Evolutionary conservation across 78 protist genomes (phyloP).

Genomic region (Dictyostelium intermedium): DNA sequence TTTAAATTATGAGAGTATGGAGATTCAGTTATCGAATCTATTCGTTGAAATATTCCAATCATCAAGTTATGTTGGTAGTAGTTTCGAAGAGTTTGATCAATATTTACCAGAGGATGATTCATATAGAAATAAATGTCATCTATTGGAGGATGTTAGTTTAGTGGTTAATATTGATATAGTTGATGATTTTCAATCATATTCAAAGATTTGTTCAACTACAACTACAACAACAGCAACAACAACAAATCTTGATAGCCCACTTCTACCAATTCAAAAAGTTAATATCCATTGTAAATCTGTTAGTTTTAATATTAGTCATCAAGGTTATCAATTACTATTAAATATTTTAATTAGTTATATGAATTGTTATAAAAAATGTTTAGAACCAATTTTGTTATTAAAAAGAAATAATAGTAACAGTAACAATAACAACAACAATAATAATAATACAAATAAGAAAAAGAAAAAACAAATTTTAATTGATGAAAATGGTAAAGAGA

Average conservation of each 20-base stretch:
- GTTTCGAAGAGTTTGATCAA: background rate
- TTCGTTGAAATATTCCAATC: conserved; percentile 2
- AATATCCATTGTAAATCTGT: conserved; percentile 30
- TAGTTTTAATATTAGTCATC: background rate
- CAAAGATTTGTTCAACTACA: background rate
- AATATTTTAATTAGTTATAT: conserved; percentile 1
- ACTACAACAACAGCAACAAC: too few relatives aligned
- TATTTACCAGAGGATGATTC: background rate
- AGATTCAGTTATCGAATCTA: conserved; percentile 26
- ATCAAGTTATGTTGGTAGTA: background rate
- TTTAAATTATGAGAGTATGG: conserved; percentile 22
- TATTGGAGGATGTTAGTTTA: conserved; percentile 6
- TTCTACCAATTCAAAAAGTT: conserved; percentile 38
- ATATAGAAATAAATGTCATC: background rate
- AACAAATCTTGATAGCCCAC: background rate
- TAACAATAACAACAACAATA: too few relatives aligned
- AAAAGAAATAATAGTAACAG: background rate
- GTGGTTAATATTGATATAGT: conserved; percentile 5
- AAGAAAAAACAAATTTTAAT: background rate
- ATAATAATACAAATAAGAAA: background rate
- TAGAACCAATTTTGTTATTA: conserved; percentile 17
- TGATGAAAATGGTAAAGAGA: conserved; percentile 10
- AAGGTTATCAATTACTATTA: conserved; percentile 12
- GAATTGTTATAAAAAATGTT: background rate
- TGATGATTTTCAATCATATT: conserved; percentile 1